A percentile compares a stretch with the other conserved stretches of the same genome.
These are phyloP conservation scores for Gossypium stocksii DNA, from an alignment of 345 rosid genomes.

Conservation along the genomic window DNA sequence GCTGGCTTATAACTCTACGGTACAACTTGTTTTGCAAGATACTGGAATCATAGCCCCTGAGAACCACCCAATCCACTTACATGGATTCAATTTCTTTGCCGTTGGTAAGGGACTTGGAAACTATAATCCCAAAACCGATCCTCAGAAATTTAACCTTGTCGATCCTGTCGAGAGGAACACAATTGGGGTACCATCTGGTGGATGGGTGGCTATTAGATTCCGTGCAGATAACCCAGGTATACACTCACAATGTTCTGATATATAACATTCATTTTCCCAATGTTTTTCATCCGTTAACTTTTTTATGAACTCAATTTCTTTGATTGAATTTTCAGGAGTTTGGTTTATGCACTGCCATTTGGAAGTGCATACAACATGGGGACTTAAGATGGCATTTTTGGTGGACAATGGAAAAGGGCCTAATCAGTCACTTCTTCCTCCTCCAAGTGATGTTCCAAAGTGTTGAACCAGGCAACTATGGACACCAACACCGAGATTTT, in stretches of 20 bases:
- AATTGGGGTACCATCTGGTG: constrained; percentile 83
- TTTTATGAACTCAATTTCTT: background rate
- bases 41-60: constrained; percentile 73
- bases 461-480: constrained; percentile 32
- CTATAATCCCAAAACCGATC: constrained; percentile 54
- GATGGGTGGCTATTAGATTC: constrained; percentile 88
- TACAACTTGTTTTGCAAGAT: constrained; percentile 80
- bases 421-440: constrained; percentile 75
- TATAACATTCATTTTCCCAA: background rate
- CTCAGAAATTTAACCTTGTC: constrained; percentile 62
- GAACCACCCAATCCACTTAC: constrained; percentile 87
- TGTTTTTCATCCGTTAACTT: background rate
- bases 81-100: constrained; percentile 79
- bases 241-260: background rate
- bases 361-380: constrained; percentile 98
- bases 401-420: constrained; percentile 94
- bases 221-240: constrained; percentile 91
- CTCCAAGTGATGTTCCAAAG: constrained; percentile 89
- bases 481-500: background rate
- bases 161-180: constrained; percentile 98
- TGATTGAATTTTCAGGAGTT: constrained; percentile 45
- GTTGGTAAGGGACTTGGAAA: constrained; percentile 80
- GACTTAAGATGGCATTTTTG: constrained; percentile 93
- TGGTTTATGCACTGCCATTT: constrained; percentile 99
- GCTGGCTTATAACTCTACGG: constrained; percentile 64